Conservation (phyloP, 1,284 basidiomycete genomes). For the Lentinula novae-zelandiae region DNA sequence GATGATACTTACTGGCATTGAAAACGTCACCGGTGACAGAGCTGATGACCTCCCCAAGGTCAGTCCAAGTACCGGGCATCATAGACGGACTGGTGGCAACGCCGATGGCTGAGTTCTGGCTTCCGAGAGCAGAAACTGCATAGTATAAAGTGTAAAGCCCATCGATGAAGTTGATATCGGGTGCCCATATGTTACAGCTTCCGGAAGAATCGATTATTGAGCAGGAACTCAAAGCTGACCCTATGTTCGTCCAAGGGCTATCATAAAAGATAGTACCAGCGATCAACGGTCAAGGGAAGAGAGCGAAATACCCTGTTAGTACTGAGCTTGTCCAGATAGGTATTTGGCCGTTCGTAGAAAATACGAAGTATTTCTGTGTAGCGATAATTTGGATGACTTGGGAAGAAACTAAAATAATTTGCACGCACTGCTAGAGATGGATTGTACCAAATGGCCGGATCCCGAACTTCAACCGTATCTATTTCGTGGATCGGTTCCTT, state of each 20-base stretch:
- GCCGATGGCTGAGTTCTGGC: constrained; percentile 29
- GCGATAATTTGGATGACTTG: background rate
- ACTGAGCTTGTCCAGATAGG: constrained; percentile 9
- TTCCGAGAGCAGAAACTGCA: constrained; percentile 27
- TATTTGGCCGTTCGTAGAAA: constrained; percentile 6
- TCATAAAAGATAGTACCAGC: background rate
- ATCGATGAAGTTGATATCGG: constrained; percentile 14
- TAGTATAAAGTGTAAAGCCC: constrained; percentile 26
- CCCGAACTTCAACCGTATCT: constrained; percentile 12
- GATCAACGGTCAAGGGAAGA: background rate
- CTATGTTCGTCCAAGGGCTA: constrained; percentile 13
- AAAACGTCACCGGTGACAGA: constrained; percentile 24
- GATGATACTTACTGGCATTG: constrained; percentile 24
- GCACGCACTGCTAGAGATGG: background rate
- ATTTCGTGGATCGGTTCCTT: background rate
- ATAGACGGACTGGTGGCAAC: constrained; percentile 28
- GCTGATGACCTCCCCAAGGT: constrained; percentile 27
- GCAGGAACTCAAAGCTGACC: constrained; percentile 11
- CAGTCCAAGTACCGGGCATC: constrained; percentile 30
- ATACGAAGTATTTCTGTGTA: constrained; percentile 13
- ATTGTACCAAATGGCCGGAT: constrained; percentile 15
- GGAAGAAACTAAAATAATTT: too few species aligned
- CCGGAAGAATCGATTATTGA: constrained; percentile 9
- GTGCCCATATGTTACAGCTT: constrained; percentile 13
- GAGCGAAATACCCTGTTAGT: constrained; percentile 6